Evolutionary conservation across 2,329 filamentous ascomycete species (phyloP), one percentile per base, ranked within the genome.

Genomic region (Madurella mycetomatis): DNA sequence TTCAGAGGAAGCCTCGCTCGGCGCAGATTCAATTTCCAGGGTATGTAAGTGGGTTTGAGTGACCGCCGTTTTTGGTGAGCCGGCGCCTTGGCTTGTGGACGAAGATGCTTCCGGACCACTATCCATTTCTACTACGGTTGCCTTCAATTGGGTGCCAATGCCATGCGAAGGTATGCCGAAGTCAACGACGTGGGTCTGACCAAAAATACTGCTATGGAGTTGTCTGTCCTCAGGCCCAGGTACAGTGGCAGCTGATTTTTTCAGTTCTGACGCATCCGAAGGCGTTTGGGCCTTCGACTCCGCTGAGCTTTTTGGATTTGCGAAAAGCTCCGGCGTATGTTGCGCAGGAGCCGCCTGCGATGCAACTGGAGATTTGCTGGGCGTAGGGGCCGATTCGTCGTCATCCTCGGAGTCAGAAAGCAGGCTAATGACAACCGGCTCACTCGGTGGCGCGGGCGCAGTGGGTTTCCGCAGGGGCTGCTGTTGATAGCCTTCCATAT

Each of bases 331-430:
- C 2, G 34, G 32, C 11, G 13, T 12, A 31, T 32, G 17, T 15
- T 56, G 49, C 18, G 16, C 13, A 41, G 43, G 41, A 37, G n/a
- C 31, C 11, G 53, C 41, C 25, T 16, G 44, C 18, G 51, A 9
- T 46, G 49, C 34, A 48, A 41, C 19, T 2, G 49, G 25, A 17
- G 56, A 19, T 16, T 48, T 51, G 4, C 11, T 49, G 2, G 57
- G 57, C 13, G 54, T 25, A 25, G 52, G 53, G 40, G 50, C 50
- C n/a, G 55, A 54, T 15, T 63, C 47, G n/a, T 62, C 62, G 9
- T 73, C 67, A 43, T 71, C 69, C 32, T 77, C 75, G 2, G 72
- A 75, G 53, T 78, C 74, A 0, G 76, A 77, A 3, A 79, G 65
- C 9, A 80, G 61, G 50, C 71, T 72, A 54, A 80, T 79, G 16